Conservation (phyloP, 1,139 yeast genomes). For the Pichia sp. region DNA sequence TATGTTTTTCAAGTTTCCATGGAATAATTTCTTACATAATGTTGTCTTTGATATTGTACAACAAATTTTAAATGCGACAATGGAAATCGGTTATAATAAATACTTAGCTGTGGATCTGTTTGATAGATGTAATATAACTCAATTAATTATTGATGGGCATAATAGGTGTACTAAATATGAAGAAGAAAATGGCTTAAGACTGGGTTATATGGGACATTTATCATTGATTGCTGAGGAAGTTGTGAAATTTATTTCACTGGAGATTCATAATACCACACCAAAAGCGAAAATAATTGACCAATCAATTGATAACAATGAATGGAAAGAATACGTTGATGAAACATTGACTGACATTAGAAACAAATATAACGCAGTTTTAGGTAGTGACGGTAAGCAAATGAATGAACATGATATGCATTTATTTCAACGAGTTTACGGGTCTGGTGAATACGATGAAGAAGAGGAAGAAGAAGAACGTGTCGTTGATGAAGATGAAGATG, state of each 20-base stretch:
- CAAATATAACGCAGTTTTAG: constrained; percentile 90
- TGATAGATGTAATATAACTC: constrained; percentile 69
- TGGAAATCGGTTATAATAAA: constrained; percentile 87
- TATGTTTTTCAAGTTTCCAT: constrained; percentile 89
- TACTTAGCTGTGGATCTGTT: constrained; percentile 83
- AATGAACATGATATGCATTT: constrained; percentile 29
- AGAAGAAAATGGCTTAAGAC: constrained; percentile 56
- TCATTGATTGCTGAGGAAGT: constrained; percentile 95
- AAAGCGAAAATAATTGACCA: constrained; percentile 51
- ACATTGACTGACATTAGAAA: constrained; percentile 84
- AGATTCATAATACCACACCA: constrained; percentile 40
- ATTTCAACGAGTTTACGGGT: constrained; percentile 37
- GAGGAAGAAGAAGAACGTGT: constrained; percentile 17
- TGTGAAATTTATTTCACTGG: constrained; percentile 81
- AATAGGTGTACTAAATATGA: constrained; percentile 60
- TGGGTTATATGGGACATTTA: constrained; percentile 97
- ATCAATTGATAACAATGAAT: constrained; percentile 51
- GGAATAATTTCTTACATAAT: constrained; percentile 96
- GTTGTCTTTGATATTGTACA: constrained; percentile 97
- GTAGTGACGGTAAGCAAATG: constrained; percentile 58
- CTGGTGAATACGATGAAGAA: constrained; percentile 31
- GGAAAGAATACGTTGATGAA: constrained; percentile 83
- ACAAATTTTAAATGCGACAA: constrained; percentile 90
- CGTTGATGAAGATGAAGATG: constrained; percentile 11
- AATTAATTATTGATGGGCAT: constrained; percentile 79